These are phyloP conservation scores for Sugiyamaella pinicola DNA, from an alignment of 1,139 yeast genomes.

Conservation along the genomic window DNA sequence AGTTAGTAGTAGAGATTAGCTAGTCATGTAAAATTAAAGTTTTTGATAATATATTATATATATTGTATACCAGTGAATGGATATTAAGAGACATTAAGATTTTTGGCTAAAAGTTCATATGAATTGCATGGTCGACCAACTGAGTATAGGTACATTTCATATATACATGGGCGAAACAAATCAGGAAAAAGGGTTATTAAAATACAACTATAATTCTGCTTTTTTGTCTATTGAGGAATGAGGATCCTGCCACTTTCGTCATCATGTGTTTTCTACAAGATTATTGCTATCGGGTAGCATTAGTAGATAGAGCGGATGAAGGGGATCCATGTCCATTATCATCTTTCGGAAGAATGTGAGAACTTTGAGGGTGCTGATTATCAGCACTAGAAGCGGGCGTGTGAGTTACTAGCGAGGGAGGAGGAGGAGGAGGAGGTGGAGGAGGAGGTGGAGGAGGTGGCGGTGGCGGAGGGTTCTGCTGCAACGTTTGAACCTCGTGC, in stretches of 20 bases:
- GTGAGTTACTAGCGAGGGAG: not conserved
- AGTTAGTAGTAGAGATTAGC: constrained; percentile 16
- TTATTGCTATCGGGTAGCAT: constrained; percentile 9
- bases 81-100: constrained; percentile 3
- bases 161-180: not conserved
- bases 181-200: not conserved
- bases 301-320: constrained; percentile 6
- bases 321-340: constrained; percentile 8
- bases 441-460: not conserved
- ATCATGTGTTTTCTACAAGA: not conserved
- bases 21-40: not conserved
- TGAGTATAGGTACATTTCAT: not conserved
- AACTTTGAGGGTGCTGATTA: constrained; percentile 6
- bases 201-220: not conserved
- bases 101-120: not conserved
- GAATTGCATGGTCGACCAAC: not conserved
- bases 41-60: constrained; percentile 1
- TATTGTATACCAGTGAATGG: not conserved
- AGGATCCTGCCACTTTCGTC: not conserved
- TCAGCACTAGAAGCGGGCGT: constrained; percentile 1
- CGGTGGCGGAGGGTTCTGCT: not conserved
- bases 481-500: constrained; percentile 16
- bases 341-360: constrained; percentile 4
- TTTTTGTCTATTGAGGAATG: not conserved
- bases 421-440: not conserved